Conservation (phyloP, 2,329 filamentous ascomycete genomes). For the Neurospora crassa region DNA sequence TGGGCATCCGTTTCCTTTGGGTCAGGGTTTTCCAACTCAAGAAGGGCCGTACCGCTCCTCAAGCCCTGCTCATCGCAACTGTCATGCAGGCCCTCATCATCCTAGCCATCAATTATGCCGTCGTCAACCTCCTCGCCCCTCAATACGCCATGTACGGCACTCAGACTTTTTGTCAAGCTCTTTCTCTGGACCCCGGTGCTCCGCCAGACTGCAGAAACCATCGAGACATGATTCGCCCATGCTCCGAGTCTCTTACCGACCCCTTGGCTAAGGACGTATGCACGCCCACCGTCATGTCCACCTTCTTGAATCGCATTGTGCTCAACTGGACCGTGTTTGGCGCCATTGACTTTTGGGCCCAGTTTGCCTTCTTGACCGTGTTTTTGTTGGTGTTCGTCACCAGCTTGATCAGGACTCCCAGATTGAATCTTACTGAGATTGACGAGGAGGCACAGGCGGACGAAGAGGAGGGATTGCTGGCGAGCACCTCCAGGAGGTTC, state of each 20-base stretch:
- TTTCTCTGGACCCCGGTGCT: conserved; percentile 49
- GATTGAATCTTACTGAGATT: conserved; percentile 63
- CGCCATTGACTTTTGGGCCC: conserved; percentile 87
- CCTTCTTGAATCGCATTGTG: conserved; percentile 84
- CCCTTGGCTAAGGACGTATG: conserved; percentile 70
- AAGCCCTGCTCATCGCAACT: conserved; percentile 83
- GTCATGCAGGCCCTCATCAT: conserved; percentile 85
- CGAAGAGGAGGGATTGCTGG: conserved; percentile 86
- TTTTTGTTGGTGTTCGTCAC: conserved; percentile 76
- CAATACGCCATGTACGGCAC: conserved; percentile 93
- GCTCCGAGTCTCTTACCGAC: conserved; percentile 66
- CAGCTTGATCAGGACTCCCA: conserved; percentile 70
- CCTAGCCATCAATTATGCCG: conserved; percentile 82
- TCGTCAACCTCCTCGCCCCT: conserved; percentile 89
- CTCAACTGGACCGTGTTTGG: conserved; percentile 96
- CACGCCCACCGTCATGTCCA: conserved; percentile 84
- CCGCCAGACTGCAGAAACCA: conserved; percentile 68
- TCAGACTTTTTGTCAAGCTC: conserved; percentile 82
- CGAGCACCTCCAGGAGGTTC: conserved; percentile 71
- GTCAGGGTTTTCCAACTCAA: conserved; percentile 85
- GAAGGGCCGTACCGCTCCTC: conserved; percentile 79
- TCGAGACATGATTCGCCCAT: conserved; percentile 65
- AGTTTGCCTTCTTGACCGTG: conserved; percentile 80
- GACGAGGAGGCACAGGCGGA: conserved; percentile 87
- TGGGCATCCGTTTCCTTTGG: conserved; percentile 96